Base-by-base conservation (phyloP, 768 basidiomycete species). In the Rhizopogon salebrosus region DNA sequence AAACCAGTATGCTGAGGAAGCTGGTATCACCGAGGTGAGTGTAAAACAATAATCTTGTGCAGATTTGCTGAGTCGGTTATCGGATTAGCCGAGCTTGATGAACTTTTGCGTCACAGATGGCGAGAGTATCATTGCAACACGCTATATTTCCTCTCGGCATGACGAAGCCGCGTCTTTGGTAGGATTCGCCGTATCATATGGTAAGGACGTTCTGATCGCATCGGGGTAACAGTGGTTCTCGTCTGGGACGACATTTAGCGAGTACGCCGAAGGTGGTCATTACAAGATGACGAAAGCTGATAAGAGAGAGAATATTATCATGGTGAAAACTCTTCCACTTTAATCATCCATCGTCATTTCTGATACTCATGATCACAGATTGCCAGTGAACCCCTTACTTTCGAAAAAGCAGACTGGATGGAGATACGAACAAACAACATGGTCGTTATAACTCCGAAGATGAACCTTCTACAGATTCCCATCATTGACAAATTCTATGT, bases 381-480 rank as follows among this genome's bases (percentile, higher is more conserved):
- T 67, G 89, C 89, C 9, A 91, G 88, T 59, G 95, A 98, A 61
- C 97, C 97, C 0, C 71, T 99, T 41, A 99, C 97, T 0, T 99
- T 98, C 61, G 95, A 99, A 72, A 80, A 94, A 78, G 92, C 92
- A 48, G 97, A 99, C 67, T 99, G 97, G 97, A 95, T 98, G 87
- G 97, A 98, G 69, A 95, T 99, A 62, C 89, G 88, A 66, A 95
- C 92, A 11, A 98, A 99, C 68, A 85, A 91, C 57, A 89, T 98
- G 87, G 86, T 93, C 22, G 85, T 97, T 45, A 89, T 98, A 60
- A 98, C 95, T 0, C 90, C 91, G 36, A 93, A 92, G 76, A 93
- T 95, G 83, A 98, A 98, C 64, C 69, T 97, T 23, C 51, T 98
- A 18, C 92, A 95, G 66, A 91, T 95, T 58, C 95, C 95, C 2